Base-by-base conservation (phyloP, 169 alveolate species). In the Eimeria falciformis region DNA sequence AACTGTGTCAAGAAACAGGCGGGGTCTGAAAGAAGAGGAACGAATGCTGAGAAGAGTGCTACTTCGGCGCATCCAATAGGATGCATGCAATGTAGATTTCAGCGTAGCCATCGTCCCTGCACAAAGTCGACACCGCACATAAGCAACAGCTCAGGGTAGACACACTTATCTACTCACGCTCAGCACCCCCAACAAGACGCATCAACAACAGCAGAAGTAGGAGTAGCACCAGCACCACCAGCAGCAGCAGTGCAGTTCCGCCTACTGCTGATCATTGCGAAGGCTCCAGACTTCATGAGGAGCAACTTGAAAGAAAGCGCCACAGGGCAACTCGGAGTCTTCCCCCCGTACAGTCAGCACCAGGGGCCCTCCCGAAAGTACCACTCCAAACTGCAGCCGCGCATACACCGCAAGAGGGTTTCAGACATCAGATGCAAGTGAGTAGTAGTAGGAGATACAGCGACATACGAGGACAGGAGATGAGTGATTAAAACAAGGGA, bases 221-320 rank as follows among this genome's bases (percentile, higher is more conserved):
- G 18, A 12, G 23, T 21, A 50, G 62, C 62, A 50, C 23, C 62
- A 50, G 62, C n/a, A n/a, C n/a, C 62, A 50, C 1, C 62, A 50
- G 62, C 62, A 1, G 62, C 62, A 12, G 62, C 62, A 50, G 18
- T 62, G 62, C 73, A 62, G n/a, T 62, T 12, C 1, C 1, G 25
- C 5, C n/a, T 2, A 62, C 73, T 62, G 33, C 25, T 62, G 73
- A 29, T 62, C 73, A n/a, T 62, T 62, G 37, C 73, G 17, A 9
- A 62, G 73, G 29, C 73, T 62, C 73, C 73, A 62, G 1, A n/a
- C 29, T 62, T 62, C 73, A 29, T 62, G 73, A 12, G 73, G 73
- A 29, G 73, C 73, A 62, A 62, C 73, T 62, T 62, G 73, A n/a
- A 62, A 62, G 73, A 62, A 62, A n/a, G 73, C 73, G 12, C 73